A percentile compares a stretch with the other conserved stretches of the same genome.
Evolutionary conservation across 1,284 basidiomycete species (phyloP).

Genomic region (Sphaerobolus stellatus): DNA sequence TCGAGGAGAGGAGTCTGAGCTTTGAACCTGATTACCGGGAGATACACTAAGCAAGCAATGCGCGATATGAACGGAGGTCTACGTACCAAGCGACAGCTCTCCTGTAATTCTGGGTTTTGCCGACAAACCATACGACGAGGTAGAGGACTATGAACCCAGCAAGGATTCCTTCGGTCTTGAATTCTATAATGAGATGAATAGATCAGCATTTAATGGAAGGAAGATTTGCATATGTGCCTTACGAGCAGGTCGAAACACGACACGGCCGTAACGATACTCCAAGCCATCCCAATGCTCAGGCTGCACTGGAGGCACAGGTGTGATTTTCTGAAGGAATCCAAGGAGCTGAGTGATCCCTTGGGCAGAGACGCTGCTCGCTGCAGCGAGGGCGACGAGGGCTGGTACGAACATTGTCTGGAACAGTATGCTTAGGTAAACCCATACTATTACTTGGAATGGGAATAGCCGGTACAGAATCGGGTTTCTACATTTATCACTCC

Average conservation of each 20-base stretch:
- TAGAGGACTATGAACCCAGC: constrained; percentile 56
- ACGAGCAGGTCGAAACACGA: constrained; percentile 83
- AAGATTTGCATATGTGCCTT: constrained; percentile 25
- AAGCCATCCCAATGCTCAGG: constrained; percentile 55
- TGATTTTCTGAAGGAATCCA: constrained; percentile 30
- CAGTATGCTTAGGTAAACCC: too few relatives aligned
- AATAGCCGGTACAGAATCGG: too few relatives aligned
- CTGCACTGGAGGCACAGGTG: constrained; percentile 46
- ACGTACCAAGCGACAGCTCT: constrained; percentile 58
- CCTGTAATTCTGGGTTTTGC: constrained; percentile 52
- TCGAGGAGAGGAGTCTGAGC: constrained; percentile 55
- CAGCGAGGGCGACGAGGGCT: neutral
- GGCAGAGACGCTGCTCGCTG: constrained; percentile 35
- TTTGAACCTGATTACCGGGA: constrained; percentile 55
- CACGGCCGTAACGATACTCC: constrained; percentile 69
- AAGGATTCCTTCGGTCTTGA: constrained; percentile 64
- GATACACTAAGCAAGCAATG: constrained; percentile 5
- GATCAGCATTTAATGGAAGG: neutral
- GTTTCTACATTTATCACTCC: too few relatives aligned
- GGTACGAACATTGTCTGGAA: neutral
- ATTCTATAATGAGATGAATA: constrained; percentile 40
- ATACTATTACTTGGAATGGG: too few relatives aligned
- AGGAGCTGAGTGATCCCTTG: constrained; percentile 19
- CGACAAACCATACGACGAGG: constrained; percentile 50
- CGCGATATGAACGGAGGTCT: constrained; percentile 16